Conservation (phyloP, 495 filamentous ascomycete species). For the Bryoglossum gracile region DNA sequence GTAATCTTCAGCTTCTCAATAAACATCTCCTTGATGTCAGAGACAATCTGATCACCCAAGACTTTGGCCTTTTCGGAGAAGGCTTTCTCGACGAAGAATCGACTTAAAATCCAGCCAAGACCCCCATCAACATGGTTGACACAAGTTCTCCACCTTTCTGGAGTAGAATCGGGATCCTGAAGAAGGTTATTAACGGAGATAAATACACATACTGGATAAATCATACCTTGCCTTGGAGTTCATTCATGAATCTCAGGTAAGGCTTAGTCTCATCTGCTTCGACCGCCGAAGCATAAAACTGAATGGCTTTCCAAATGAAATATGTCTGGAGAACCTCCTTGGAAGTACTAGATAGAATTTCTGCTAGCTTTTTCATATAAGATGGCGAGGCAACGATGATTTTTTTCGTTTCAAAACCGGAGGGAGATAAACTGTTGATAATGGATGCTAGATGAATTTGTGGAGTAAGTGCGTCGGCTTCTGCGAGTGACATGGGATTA, state of each 20-base stretch:
- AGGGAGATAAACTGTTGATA: slow-evolving; percentile 45
- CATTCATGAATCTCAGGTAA: slow-evolving; percentile 51
- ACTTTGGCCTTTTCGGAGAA: slow-evolving; percentile 57
- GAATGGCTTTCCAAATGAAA: slow-evolving; percentile 56
- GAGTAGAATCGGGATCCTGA: slow-evolving; percentile 51
- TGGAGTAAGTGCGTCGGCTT: slow-evolving; percentile 46
- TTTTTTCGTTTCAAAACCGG: slow-evolving; percentile 39
- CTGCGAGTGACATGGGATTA: slow-evolving; percentile 46
- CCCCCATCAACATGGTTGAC: slow-evolving; percentile 48
- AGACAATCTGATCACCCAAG: slow-evolving; percentile 61
- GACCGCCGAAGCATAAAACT: slow-evolving; percentile 40
- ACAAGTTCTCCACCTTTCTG: slow-evolving; percentile 67
- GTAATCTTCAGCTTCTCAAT: slow-evolving; percentile 50
- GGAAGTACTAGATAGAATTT: slow-evolving; percentile 38
- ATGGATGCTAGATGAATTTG: slow-evolving; percentile 47
- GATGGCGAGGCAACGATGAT: slow-evolving; percentile 51
- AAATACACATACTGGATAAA: neutral
- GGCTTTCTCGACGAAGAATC: slow-evolving; percentile 59
- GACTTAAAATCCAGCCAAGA: slow-evolving; percentile 51
- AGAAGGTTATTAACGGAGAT: slow-evolving; percentile 8
- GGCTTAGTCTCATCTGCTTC: slow-evolving; percentile 53
- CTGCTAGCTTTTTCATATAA: slow-evolving; percentile 45
- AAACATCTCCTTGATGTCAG: slow-evolving; percentile 62
- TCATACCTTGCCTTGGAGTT: slow-evolving; percentile 38
- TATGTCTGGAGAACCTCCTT: slow-evolving; percentile 46